These are phyloP conservation scores for Lactifluus echinatus DNA, from an alignment of 768 basidiomycete species.

Conservation along the genomic window DNA sequence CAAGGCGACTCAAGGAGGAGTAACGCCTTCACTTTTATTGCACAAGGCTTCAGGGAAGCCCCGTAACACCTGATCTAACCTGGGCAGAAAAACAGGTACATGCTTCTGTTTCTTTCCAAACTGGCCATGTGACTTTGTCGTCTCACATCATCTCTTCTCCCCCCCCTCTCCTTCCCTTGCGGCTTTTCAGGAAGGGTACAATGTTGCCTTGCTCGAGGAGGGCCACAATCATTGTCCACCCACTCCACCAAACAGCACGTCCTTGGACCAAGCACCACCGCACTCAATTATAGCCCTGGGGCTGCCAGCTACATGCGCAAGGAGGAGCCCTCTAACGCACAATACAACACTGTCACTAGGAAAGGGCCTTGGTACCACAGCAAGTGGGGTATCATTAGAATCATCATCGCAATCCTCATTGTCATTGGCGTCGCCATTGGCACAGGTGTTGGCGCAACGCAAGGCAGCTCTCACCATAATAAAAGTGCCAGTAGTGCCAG, in stretches of 20 bases:
- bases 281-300: not conserved
- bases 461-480: not conserved
- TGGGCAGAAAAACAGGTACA: slow-evolving; percentile 28
- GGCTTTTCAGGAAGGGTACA: slow-evolving; percentile 43
- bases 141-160: not conserved
- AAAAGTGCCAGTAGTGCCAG: no score
- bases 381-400: slow-evolving; percentile 34
- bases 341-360: not conserved
- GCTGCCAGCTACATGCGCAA: slow-evolving; percentile 19
- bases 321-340: slow-evolving; percentile 15
- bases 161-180: not conserved
- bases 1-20: no score
- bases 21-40: no score
- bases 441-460: slow-evolving; percentile 48
- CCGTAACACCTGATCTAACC: slow-evolving; percentile 26
- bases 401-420: slow-evolving; percentile 32
- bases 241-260: slow-evolving; percentile 12
- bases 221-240: slow-evolving; percentile 21
- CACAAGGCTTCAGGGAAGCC: no score
- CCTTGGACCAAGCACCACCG: slow-evolving; percentile 21
- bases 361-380: slow-evolving; percentile 41
- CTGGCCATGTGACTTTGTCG: not conserved
- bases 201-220: slow-evolving; percentile 34
- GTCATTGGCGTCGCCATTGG: slow-evolving; percentile 46
- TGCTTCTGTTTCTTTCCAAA: not conserved